Evolutionary conservation across 2,329 filamentous ascomycete genomes (phyloP).

Genomic region (Apiospora phragmitis): DNA sequence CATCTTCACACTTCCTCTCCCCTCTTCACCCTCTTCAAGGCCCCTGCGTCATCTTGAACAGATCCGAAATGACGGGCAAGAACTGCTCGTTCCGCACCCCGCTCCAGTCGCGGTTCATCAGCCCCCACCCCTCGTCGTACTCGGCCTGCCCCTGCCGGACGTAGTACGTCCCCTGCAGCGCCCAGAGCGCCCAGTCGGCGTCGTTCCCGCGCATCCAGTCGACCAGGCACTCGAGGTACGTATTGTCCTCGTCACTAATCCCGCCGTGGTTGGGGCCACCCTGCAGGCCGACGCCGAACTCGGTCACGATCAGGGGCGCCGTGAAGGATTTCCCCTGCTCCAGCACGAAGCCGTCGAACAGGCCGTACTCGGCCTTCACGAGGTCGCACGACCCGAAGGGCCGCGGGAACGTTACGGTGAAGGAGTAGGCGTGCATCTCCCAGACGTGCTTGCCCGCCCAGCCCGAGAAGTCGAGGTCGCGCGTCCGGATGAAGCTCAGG

Average conservation of each 20-base stretch:
- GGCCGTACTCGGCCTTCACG: conserved; percentile 45
- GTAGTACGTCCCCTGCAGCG: conserved; percentile 59
- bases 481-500: conserved; percentile 43
- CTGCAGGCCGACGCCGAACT: conserved; percentile 56
- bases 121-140: conserved; percentile 54
- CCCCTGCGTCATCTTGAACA: conserved; percentile 43
- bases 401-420: conserved; percentile 49
- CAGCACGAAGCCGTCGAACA: conserved; percentile 52
- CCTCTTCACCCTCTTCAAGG: conserved; percentile 26
- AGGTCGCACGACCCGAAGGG: conserved; percentile 43
- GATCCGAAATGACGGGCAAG: conserved; percentile 32
- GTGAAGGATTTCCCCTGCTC: conserved; percentile 47
- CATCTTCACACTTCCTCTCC: neutral
- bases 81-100: conserved; percentile 40
- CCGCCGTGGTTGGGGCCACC: conserved; percentile 44
- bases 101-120: conserved; percentile 45
- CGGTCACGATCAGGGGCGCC: conserved; percentile 56
- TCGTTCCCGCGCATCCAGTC: conserved; percentile 56
- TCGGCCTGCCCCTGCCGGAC: conserved; percentile 50
- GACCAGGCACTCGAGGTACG: conserved; percentile 53
- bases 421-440: conserved; percentile 61
- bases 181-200: conserved; percentile 61
- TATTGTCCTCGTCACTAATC: conserved; percentile 42
- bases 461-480: conserved; percentile 42
- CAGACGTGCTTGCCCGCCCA: conserved; percentile 57